Conservation (phyloP, 305 asterid genomes). For the Fraxinus dipetala region DNA sequence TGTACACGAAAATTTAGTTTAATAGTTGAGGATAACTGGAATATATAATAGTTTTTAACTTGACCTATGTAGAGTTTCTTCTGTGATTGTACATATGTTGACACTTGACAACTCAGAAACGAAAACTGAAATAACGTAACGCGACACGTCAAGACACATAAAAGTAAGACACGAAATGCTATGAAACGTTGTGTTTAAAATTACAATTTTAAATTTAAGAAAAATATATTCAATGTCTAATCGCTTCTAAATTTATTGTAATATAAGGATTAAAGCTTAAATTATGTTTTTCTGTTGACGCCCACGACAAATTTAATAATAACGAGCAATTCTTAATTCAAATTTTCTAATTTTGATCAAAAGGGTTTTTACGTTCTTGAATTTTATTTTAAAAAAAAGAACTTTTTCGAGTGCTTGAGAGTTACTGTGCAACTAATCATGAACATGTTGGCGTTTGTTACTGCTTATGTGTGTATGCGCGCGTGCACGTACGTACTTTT, state of each 20-base stretch:
- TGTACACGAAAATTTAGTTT: slow-evolving; percentile 40
- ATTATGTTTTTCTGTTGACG: not conserved
- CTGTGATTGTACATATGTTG: slow-evolving; percentile 34
- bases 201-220: not conserved
- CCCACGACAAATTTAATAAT: not conserved
- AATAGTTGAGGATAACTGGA: slow-evolving; percentile 25
- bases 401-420: not conserved
- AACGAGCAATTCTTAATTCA: not conserved
- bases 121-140: not conserved
- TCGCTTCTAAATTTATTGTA: not conserved
- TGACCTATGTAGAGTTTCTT: slow-evolving; percentile 31
- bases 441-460: not conserved
- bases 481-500: slow-evolving; percentile 15
- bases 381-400: too few relatives aligned
- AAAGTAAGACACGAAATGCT: not conserved
- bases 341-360: not conserved
- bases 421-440: not conserved
- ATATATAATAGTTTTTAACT: slow-evolving; percentile 7
- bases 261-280: not conserved
- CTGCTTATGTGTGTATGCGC: not conserved
- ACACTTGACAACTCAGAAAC: slow-evolving; percentile 18
- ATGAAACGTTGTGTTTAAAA: not conserved
- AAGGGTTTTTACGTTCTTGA: not conserved
- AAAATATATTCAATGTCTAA: not conserved
- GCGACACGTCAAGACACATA: not conserved